These are phyloP conservation scores for Verticillium nubilum DNA, from an alignment of 2,329 filamentous ascomycete species.

Conservation along the genomic window DNA sequence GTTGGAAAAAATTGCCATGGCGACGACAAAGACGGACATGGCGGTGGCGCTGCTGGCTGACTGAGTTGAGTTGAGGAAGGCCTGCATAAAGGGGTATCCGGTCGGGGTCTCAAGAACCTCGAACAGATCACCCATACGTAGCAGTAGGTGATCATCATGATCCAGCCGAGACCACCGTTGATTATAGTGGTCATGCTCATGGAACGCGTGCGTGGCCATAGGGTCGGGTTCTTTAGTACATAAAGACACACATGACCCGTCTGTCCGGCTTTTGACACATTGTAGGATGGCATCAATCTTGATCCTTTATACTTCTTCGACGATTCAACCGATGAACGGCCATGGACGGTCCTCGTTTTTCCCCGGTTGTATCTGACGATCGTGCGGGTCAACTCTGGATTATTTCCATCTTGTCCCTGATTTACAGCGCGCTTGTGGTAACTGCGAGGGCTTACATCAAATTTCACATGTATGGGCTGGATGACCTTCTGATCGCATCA, in stretches of 20 bases:
- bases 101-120: constrained; percentile 8
- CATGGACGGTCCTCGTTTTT: constrained; percentile 6
- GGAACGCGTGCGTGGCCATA: constrained; percentile 8
- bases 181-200: constrained; percentile 24
- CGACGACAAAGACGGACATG: constrained; percentile 19
- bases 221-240: background rate
- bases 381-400: constrained; percentile 15
- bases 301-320: constrained; percentile 1
- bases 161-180: constrained; percentile 26
- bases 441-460: constrained; percentile 11
- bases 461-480: constrained; percentile 10
- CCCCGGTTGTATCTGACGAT: constrained; percentile 9
- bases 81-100: constrained; percentile 22
- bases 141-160: constrained; percentile 28
- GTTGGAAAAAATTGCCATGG: constrained; percentile 18
- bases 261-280: too few relatives aligned
- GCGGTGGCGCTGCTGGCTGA: constrained; percentile 15
- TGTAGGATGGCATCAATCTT: too few relatives aligned
- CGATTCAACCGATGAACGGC: background rate
- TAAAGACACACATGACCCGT: background rate
- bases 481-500: constrained; percentile 8
- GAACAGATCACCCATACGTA: constrained; percentile 25
- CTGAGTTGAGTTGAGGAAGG: constrained; percentile 19
- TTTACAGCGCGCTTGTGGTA: constrained; percentile 8
- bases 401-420: constrained; percentile 9